Base-by-base conservation (phyloP, 2,329 filamentous ascomycete genomes). In the Colletotrichum destructivum region DNA sequence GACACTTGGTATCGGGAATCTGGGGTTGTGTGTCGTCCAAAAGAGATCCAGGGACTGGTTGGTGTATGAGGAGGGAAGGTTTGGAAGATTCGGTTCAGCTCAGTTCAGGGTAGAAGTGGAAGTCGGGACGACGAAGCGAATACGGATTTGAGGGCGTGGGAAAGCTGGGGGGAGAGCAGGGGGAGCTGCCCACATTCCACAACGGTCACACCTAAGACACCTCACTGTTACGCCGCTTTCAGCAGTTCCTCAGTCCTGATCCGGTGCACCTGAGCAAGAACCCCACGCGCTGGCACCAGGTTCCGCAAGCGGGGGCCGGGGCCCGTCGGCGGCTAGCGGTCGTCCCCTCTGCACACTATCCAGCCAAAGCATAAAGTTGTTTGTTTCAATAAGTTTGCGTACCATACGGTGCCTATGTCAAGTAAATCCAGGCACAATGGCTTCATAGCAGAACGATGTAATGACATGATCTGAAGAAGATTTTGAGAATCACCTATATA, bases 271-370 rank as follows among this genome's bases (percentile, higher is more conserved):
- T 63, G 23, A 56, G 55, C 62, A 47, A 35, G 31, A 35, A 46
- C 54, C 52, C 49, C 57, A 61, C 44, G 44, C n/a, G n/a, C 64
- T 31, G 52, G 69, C 62, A 68, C 64, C 69, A 62, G 51, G 64
- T 59, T 62, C 44, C 57, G 42, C 64, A 49, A 62, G 69, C 52
- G 26, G 26, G 57, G 60, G 60, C 60, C 47, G 64, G 52, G 57
- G 47, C 31, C 69, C 21, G 21, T 46, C 4, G 42, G 26, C 18
- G 55, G 62, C 47, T 40, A 71, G 57, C 64, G 57, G 40, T 21
- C 51, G 18, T 51, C 44, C 54, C 54, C 60, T n/a, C 46, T 52
- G 35, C 60, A 62, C 9, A 4, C 31, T 12, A n/a, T 23, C 26
- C 31, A 60, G 26, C 13, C 44, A 62, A 18, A 2, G 5, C 44